Evolutionary conservation across 179 eudicot genomes (phyloP), one percentile per base, ranked within the genome.

Genomic region (Spergularia azorica): DNA sequence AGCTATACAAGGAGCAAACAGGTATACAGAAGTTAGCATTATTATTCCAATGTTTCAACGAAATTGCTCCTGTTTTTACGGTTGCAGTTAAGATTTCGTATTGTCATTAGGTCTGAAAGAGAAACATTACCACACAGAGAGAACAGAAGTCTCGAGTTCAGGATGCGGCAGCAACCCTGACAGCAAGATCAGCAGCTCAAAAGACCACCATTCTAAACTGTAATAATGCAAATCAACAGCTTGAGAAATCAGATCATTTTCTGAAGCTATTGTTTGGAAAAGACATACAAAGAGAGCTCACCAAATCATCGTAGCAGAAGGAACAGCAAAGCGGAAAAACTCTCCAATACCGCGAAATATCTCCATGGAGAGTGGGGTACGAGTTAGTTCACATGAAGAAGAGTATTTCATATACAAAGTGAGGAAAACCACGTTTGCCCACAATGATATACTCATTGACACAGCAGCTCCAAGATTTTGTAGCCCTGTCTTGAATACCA

Each of bases 151-250:
- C 82, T 86, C 90, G 10, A 91, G 89, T 74, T 85, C 78, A 20
- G 92, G 91, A 79, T 87, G 82, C 60, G 97, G 94, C 41, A 91
- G 74, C 74, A 88, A 86, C 39, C 92, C 91, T 20, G 93, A 87
- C 51, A 90, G 79, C 79, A 93, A 81, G 65, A 93, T 75, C 43
- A 90, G 82, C 69, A 90, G 76, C 86, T 92, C 97, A 87, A 86
- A 86, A 62, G 95, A 89, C 97, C 97, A 92, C 95, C 95, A 90
- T 71, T 89, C 93, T 32, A 92, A 82, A 63, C 95, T 92, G 65
- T 78, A 89, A 39, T 15, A 58, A 68, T 13, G 46, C 55, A 43
- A 72, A 43, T 41, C 13, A 55, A 75, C 1, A 71, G 48, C 54
- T 46, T 60, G 43, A 70, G 11, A 69, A 46, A 67, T 46, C 46